Percentiles rank a stretch among this genome's conserved stretches.
These are phyloP conservation scores for Brassica hybrid DNA, from an alignment of 441 rosid genomes.

Conservation along the genomic window DNA sequence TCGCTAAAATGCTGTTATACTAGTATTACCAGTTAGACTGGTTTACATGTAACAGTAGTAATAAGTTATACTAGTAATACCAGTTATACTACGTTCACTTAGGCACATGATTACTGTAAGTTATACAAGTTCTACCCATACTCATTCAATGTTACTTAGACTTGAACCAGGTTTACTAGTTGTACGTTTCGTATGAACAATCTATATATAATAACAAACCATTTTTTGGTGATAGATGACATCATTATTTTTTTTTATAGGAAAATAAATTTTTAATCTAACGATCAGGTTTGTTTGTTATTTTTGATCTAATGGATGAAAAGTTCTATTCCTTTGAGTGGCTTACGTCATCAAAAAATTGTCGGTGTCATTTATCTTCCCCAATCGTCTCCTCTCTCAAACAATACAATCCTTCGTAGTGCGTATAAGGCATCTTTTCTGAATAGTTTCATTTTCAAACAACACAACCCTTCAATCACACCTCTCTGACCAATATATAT, in stretches of 20 bases:
- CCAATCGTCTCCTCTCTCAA: background rate
- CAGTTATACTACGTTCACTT: too few relatives aligned
- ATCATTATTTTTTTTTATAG: background rate
- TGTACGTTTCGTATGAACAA: background rate
- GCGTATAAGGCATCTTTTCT: too few relatives aligned
- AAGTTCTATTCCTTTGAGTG: background rate
- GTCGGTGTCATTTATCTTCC: background rate
- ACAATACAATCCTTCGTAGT: too few relatives aligned
- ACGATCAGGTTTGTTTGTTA: background rate
- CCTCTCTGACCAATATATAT: too few relatives aligned
- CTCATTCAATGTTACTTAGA: too few relatives aligned
- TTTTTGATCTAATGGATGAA: background rate
- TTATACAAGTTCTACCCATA: too few relatives aligned
- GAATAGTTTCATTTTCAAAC: background rate
- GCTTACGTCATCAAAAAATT: background rate
- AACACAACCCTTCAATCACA: background rate
- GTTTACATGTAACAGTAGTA: too few relatives aligned
- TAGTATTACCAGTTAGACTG: too few relatives aligned
- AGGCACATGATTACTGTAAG: too few relatives aligned
- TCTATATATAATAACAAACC: background rate
- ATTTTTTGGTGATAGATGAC: background rate
- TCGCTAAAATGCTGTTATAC: too few relatives aligned
- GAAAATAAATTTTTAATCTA: background rate
- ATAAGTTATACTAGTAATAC: background rate
- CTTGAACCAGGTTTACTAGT: too few relatives aligned